Percentiles rank a stretch among this genome's conserved stretches.
phyloP scores from a whole-genome alignment of 2,329 filamentous ascomycete genomes.

The Coleophoma crateriformis region DNA sequence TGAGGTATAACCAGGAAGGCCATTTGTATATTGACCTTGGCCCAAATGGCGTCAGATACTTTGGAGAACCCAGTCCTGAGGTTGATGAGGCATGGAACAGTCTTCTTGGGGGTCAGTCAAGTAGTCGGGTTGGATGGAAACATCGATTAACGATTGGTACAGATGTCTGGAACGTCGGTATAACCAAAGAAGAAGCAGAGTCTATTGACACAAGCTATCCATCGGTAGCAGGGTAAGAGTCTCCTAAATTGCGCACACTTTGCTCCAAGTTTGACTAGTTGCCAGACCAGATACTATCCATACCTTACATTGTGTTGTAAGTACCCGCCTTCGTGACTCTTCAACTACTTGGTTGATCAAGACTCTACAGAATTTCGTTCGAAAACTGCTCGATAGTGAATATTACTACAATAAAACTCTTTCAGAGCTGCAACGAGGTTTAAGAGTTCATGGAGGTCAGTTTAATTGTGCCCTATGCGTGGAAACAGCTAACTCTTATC shows the following conservation, averaged over 20 bases:
- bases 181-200: not conserved
- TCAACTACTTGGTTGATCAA: not conserved
- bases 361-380: not conserved
- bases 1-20: not conserved
- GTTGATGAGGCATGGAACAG: not conserved
- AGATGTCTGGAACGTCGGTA: not conserved
- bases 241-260: not conserved
- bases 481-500: not conserved
- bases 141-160: not conserved
- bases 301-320: not conserved
- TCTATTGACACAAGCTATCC: not conserved
- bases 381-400: not conserved
- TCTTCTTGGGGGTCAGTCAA: not conserved
- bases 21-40: not conserved
- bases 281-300: not conserved
- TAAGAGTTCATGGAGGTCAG: not conserved
- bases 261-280: not conserved
- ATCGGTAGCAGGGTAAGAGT: not conserved
- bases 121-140: not conserved
- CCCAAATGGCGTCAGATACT: not conserved
- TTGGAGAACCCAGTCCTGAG: not conserved
- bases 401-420: not conserved
- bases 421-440: not conserved
- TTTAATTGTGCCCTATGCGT: not conserved
- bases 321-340: not conserved